These are phyloP conservation scores for Backusella tarrabulga DNA, from an alignment of 192 early-diverging fungal genomes.

Conservation along the genomic window DNA sequence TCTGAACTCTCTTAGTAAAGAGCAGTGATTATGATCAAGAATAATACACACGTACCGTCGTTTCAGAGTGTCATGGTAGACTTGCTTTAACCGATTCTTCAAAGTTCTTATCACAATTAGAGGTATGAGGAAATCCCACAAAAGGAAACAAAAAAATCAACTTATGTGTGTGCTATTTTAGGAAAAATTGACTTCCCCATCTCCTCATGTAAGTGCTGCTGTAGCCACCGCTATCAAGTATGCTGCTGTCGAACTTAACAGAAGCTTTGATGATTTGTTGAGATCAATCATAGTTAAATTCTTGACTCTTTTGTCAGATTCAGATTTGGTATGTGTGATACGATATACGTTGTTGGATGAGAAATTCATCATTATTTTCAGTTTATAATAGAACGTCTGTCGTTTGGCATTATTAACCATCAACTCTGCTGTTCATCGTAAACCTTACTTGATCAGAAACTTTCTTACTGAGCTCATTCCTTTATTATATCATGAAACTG, in stretches of 20 bases:
- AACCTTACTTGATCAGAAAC: conserved; percentile 76
- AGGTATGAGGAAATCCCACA: conserved; percentile 16
- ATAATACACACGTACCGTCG: conserved; percentile 79
- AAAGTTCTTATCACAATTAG: conserved; percentile 76
- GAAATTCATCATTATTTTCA: no score
- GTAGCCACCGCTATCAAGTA: conserved; percentile 87
- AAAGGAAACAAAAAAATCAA: no score
- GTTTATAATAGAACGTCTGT: conserved; percentile 62
- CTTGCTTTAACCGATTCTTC: conserved; percentile 66
- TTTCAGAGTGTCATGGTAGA: conserved; percentile 88
- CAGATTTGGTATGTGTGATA: conserved; percentile 57
- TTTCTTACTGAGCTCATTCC: conserved; percentile 59
- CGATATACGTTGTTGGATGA: no score
- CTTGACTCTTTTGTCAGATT: conserved; percentile 71
- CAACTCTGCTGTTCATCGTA: conserved; percentile 82
- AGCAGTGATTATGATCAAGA: conserved; percentile 65
- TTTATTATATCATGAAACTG: conserved; percentile 58
- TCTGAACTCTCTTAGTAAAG: conserved; percentile 75
- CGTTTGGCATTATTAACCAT: conserved; percentile 71
- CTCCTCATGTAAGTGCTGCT: conserved; percentile 63
- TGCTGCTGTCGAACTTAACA: conserved; percentile 74
- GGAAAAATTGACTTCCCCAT: conserved; percentile 51
- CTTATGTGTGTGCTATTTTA: conserved; percentile 6
- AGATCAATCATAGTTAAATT: conserved; percentile 71
- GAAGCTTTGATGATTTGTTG: conserved; percentile 70